phyloP scores from a whole-genome alignment of 768 basidiomycete species.

The Panellus pusillus region DNA sequence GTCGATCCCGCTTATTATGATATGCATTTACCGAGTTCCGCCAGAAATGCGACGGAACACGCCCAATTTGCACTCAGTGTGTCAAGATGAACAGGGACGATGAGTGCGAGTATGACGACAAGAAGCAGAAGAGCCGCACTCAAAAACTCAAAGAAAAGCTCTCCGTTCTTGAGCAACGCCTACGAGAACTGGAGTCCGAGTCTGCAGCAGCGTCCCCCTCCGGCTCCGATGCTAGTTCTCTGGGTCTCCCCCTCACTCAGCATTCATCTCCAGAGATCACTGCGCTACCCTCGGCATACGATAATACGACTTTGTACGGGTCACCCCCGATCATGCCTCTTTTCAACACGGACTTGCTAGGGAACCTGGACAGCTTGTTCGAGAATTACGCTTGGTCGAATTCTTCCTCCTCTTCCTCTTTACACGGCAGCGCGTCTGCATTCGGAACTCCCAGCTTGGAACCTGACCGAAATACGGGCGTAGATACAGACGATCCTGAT shows the following conservation, averaged over 20 bases:
- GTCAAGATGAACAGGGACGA: constrained; percentile 50
- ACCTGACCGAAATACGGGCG: neutral
- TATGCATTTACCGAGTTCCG: neutral
- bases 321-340: constrained; percentile 7
- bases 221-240: constrained; percentile 22
- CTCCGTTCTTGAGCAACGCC: constrained; percentile 48
- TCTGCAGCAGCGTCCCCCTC: constrained; percentile 28
- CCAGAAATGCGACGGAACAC: constrained; percentile 62
- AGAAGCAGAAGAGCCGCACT: constrained; percentile 58
- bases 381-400: constrained; percentile 16
- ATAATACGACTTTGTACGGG: neutral
- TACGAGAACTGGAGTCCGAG: constrained; percentile 53
- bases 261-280: constrained; percentile 17
- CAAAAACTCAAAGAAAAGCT: constrained; percentile 59
- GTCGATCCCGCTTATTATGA: constrained; percentile 4
- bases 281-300: constrained; percentile 17
- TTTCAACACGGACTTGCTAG: constrained; percentile 13
- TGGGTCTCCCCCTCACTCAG: constrained; percentile 15
- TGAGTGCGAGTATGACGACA: constrained; percentile 62
- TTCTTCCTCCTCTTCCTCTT: constrained; percentile 18
- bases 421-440: constrained; percentile 13
- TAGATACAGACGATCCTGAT: constrained; percentile 14
- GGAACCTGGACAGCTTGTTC: constrained; percentile 17
- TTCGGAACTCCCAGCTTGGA: constrained; percentile 17
- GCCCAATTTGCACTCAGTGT: constrained; percentile 59